Percentiles rank a stretch among this genome's conserved stretches.
Conservation (phyloP, 2,329 filamentous ascomycete species). For the Monilinia laxa region DNA sequence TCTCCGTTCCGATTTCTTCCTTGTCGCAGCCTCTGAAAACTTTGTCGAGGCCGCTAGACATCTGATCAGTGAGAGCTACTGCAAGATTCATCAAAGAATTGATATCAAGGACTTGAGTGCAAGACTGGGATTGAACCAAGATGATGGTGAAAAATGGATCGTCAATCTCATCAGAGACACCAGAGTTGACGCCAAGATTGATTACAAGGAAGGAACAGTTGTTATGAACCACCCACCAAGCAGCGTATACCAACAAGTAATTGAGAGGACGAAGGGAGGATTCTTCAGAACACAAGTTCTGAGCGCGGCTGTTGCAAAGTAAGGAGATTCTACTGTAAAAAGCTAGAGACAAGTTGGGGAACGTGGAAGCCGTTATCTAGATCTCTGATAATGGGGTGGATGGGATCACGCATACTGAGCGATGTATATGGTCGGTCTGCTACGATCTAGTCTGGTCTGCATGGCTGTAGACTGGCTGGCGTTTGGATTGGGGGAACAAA, state of each 20-base stretch:
- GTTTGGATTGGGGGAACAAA: slow-evolving; percentile 23
- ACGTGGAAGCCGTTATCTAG: slow-evolving; percentile 18
- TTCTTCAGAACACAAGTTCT: slow-evolving; percentile 98
- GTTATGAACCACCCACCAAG: slow-evolving; percentile 99
- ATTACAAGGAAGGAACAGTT: slow-evolving; percentile 97
- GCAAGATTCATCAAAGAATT: slow-evolving; percentile 99
- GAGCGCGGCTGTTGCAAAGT: slow-evolving; percentile 48
- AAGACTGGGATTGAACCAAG: slow-evolving; percentile 84
- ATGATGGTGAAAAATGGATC: slow-evolving; percentile 99
- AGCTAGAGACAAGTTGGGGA: background rate
- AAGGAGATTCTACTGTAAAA: slow-evolving; percentile 22
- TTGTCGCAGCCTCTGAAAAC: slow-evolving; percentile 75
- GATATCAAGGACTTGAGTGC: slow-evolving; percentile 96
- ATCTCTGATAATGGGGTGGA: slow-evolving; percentile 18
- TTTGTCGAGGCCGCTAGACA: slow-evolving; percentile 95
- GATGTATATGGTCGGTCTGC: slow-evolving; percentile 14
- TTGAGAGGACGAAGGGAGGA: slow-evolving; percentile 96
- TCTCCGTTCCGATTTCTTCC: slow-evolving; percentile 92
- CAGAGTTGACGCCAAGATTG: slow-evolving; percentile 96
- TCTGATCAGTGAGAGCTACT: slow-evolving; percentile 97
- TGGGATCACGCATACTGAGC: slow-evolving; percentile 15
- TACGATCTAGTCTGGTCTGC: slow-evolving; percentile 21
- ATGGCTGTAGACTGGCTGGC: slow-evolving; percentile 21
- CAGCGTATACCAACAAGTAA: slow-evolving; percentile 98
- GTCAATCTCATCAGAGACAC: slow-evolving; percentile 99